Percentiles rank a stretch among this genome's conserved stretches.
Evolutionary conservation across 306 rosid genomes (phyloP).

Genomic region (Glycine tomentella): DNA sequence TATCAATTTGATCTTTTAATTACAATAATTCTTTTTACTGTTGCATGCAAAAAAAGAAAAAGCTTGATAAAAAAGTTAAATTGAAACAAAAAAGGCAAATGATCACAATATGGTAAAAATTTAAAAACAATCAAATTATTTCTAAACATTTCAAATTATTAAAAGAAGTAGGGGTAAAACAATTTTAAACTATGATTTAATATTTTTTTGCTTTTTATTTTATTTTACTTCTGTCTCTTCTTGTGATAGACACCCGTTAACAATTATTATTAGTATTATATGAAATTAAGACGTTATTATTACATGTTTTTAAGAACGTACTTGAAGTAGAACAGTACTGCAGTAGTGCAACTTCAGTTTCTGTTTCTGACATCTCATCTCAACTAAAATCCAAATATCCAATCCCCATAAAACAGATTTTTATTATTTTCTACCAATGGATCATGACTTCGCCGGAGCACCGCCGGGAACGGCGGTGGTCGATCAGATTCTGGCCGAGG

Average conservation of each 20-base stretch:
- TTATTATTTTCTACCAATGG: slow-evolving; percentile 22
- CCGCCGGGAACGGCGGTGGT: slow-evolving; percentile 13
- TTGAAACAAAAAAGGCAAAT: background rate
- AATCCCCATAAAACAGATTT: background rate
- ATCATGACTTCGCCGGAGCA: slow-evolving; percentile 31
- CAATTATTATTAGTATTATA: too few species aligned
- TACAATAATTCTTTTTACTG: background rate
- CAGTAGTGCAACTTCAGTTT: background rate
- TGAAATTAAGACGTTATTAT: too few species aligned
- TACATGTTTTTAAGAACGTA: too few species aligned
- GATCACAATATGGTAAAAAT: background rate
- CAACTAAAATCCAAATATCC: background rate
- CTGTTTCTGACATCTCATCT: background rate
- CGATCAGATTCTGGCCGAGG: slow-evolving; percentile 54
- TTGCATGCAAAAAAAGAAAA: background rate
- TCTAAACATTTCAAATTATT: too few species aligned
- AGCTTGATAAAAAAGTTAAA: background rate
- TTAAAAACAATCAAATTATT: too few species aligned
- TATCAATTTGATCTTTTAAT: background rate
- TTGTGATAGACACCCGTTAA: too few species aligned
- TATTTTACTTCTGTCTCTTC: too few species aligned
- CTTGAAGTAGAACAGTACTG: too few species aligned
- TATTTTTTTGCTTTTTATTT: too few species aligned
- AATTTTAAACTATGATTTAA: too few species aligned
- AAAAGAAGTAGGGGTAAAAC: too few species aligned